Conservation (phyloP, 768 basidiomycete species). For the Cubamyces sp. region DNA sequence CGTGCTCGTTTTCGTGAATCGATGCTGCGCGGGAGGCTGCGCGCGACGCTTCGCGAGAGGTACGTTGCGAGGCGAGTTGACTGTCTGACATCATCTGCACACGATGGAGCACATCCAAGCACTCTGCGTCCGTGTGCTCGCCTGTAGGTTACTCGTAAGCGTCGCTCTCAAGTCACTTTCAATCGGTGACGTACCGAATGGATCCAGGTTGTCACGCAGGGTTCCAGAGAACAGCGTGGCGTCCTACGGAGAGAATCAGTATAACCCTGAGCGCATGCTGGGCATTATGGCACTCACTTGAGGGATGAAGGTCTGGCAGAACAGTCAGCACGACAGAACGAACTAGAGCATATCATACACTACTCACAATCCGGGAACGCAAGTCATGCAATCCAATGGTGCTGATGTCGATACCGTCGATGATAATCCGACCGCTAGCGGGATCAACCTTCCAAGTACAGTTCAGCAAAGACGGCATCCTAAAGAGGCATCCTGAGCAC, state of each 20-base stretch:
- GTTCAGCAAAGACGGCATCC: not conserved
- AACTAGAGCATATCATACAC: not conserved
- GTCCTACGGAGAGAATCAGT: constrained; percentile 41
- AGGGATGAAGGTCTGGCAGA: constrained; percentile 72
- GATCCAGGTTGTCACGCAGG: constrained; percentile 74
- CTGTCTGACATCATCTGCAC: constrained; percentile 74
- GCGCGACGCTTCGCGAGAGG: constrained; percentile 44
- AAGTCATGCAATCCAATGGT: constrained; percentile 87
- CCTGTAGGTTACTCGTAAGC: constrained; percentile 37
- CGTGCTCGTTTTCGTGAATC: constrained; percentile 38
- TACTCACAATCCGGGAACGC: constrained; percentile 68
- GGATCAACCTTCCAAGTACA: constrained; percentile 64
- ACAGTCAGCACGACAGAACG: not conserved
- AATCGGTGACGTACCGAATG: constrained; percentile 49
- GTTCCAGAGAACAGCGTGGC: constrained; percentile 83
- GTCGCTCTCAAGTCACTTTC: not conserved
- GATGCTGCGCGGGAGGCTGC: constrained; percentile 37
- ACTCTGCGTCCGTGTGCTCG: constrained; percentile 80
- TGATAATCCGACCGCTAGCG: constrained; percentile 68
- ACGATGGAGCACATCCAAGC: constrained; percentile 77
- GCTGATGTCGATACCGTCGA: constrained; percentile 91
- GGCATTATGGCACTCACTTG: constrained; percentile 38
- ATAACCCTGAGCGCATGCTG: not conserved
- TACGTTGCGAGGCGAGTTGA: constrained; percentile 50
- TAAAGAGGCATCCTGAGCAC: constrained; percentile 29